phyloP scores from a whole-genome alignment of 768 basidiomycete genomes.

The Rhodotorula graminis region DNA sequence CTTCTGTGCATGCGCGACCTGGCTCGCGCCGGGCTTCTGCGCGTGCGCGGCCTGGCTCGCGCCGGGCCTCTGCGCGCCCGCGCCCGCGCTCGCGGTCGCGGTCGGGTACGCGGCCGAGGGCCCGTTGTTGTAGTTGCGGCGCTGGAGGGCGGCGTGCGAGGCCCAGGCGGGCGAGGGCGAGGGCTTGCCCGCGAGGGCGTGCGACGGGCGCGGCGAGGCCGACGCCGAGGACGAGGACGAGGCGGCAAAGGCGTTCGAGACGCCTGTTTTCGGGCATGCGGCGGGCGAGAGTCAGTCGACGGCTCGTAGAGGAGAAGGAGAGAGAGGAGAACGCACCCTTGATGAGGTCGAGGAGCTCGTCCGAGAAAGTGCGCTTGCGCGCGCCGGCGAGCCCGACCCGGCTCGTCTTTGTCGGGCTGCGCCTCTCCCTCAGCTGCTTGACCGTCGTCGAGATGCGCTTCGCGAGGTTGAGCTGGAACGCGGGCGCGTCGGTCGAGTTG shows the following conservation, averaged over 20 bases:
- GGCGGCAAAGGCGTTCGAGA: not conserved
- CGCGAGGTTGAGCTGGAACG: constrained; percentile 21
- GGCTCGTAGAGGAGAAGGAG: not conserved
- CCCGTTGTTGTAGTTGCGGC: not conserved
- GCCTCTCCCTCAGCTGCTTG: constrained; percentile 4
- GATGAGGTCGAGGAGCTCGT: constrained; percentile 22
- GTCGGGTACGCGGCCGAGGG: constrained; percentile 10
- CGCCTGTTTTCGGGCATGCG: too few species aligned
- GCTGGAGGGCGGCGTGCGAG: constrained; percentile 6
- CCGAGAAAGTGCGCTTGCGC: constrained; percentile 22
- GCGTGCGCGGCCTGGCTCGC: not conserved
- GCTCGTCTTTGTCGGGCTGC: not conserved
- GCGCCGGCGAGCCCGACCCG: constrained; percentile 6
- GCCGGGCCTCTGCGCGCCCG: not conserved
- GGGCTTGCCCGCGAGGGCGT: not conserved
- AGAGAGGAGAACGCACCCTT: not conserved
- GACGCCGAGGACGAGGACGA: not conserved
- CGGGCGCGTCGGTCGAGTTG: not conserved
- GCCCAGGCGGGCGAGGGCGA: constrained; percentile 13
- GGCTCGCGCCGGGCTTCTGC: not conserved
- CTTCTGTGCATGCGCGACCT: not conserved
- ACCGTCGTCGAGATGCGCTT: constrained; percentile 18
- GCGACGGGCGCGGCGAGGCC: not conserved
- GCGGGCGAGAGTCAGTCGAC: too few species aligned
- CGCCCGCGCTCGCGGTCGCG: too few species aligned